These are phyloP conservation scores for Arxiozyma bovina DNA, from an alignment of 1,139 yeast genomes.

Conservation along the genomic window DNA sequence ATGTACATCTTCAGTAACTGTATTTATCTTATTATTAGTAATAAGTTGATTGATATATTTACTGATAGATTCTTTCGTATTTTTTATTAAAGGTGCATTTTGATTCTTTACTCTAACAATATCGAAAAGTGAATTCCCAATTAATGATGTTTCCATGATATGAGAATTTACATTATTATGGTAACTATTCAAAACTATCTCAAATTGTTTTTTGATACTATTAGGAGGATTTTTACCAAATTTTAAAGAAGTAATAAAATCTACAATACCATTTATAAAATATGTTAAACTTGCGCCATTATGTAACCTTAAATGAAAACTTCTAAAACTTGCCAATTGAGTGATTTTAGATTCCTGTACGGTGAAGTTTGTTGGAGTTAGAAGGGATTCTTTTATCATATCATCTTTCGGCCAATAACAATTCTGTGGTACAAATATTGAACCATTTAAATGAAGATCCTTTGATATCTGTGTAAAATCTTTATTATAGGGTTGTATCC, in stretches of 20 bases:
- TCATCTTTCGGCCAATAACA: slow-evolving; percentile 4
- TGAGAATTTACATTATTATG: slow-evolving; percentile 5
- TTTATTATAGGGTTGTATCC: slow-evolving; percentile 7
- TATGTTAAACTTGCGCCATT: slow-evolving; percentile 4
- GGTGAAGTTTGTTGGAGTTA: not conserved
- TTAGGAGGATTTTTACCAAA: slow-evolving; percentile 14
- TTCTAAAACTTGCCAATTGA: slow-evolving; percentile 8
- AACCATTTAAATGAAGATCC: slow-evolving; percentile 13
- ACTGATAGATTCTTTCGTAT: slow-evolving; percentile 11
- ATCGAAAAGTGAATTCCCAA: slow-evolving; percentile 16
- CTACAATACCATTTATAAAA: slow-evolving; percentile 9
- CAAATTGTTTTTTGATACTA: slow-evolving; percentile 8
- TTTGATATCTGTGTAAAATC: slow-evolving; percentile 12
- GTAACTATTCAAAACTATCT: slow-evolving; percentile 4
- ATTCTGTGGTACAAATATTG: slow-evolving; percentile 14
- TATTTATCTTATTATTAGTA: not conserved
- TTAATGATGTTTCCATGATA: slow-evolving; percentile 14
- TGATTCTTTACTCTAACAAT: slow-evolving; percentile 5
- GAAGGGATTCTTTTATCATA: slow-evolving; percentile 1
- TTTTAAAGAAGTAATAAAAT: slow-evolving; percentile 7
- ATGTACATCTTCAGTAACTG: not conserved
- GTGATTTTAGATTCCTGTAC: not conserved
- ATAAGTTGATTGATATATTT: slow-evolving; percentile 6
- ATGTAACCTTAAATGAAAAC: slow-evolving; percentile 2
- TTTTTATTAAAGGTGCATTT: slow-evolving; percentile 16